Evolutionary conservation across 192 early-diverging fungal species (phyloP), one percentile per base, ranked within the genome.

Genomic region (Linnemannia elongata): DNA sequence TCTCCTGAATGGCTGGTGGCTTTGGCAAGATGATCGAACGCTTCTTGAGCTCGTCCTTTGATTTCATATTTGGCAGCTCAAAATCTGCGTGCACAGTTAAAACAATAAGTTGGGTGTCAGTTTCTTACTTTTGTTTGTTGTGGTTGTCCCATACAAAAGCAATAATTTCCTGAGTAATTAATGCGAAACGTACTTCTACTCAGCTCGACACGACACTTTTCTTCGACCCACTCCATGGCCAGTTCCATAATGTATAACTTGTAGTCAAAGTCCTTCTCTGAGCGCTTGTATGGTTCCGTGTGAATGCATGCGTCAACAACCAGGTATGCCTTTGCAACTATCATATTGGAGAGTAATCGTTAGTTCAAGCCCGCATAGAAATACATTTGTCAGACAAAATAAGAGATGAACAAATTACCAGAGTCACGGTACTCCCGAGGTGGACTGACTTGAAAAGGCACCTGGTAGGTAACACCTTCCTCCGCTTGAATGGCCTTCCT

Each of bases 291-390:
- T 27, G 92, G 88, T 15, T 91, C 79, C 4, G 91, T 89, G 79
- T 96, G 88, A 39, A 96, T 85, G 72, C 94, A 94, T 20, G 93
- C 94, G 85, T 96, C 95, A 74, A 93, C 90, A 6, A 95, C 93
- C 8, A 94, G 74, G 72, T 91, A 93, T 18, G 69, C 52, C 41
- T 88, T 89, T 35, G 89, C 88, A 0, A 75, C 89, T 94, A 69
- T 45, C 20, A 47, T 30, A 41, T 63, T 22, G 12, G 12, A 27
- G 45, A 52, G 30, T 52, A 42, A 7, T 45, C 1, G 12, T 69
- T 47, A 20, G 6, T 60, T 35, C 4, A 10, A 75, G 36, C 22
- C 17, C 42, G 22, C 12, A 30, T 33, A 33, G 24, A 57, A 8
- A 27, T 20, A 47, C 27, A n/a, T 12, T 38, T 24, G 78, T 55